These are phyloP conservation scores for Rhizopus arrhizus DNA, from an alignment of 371 early-diverging fungal genomes.

Conservation along the genomic window DNA sequence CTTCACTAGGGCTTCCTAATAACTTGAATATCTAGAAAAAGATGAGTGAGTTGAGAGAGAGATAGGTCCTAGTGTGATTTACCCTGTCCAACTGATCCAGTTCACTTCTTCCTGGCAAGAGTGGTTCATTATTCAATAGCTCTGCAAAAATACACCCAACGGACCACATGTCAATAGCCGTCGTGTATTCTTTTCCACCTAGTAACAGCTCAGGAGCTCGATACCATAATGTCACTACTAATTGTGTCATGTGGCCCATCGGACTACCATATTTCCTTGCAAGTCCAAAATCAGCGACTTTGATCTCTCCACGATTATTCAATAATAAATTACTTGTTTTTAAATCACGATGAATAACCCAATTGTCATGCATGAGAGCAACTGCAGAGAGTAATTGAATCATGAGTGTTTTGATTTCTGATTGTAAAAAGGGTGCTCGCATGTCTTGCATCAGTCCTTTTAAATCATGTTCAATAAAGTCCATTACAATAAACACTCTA, in stretches of 20 bases:
- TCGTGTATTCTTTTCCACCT: constrained; percentile 90
- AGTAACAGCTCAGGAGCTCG: constrained; percentile 98
- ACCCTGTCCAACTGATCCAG: constrained; percentile 81
- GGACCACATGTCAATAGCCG: constrained; percentile 98
- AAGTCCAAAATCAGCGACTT: constrained; percentile 88
- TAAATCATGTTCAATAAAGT: constrained; percentile 94
- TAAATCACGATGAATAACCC: constrained; percentile 97
- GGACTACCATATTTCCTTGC: constrained; percentile 81
- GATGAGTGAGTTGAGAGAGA: background rate
- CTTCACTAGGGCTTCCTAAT: constrained; percentile 71
- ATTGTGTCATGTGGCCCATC: constrained; percentile 73
- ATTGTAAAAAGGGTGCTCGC: constrained; percentile 77
- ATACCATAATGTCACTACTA: constrained; percentile 95
- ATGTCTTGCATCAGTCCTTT: constrained; percentile 88
- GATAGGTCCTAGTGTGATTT: background rate
- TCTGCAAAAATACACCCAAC: constrained; percentile 95
- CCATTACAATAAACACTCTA: constrained; percentile 96
- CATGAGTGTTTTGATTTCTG: constrained; percentile 93
- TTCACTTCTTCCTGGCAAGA: constrained; percentile 78
- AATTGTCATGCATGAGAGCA: constrained; percentile 89
- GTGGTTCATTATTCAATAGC: constrained; percentile 72
- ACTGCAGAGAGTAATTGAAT: constrained; percentile 85
- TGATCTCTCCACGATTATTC: constrained; percentile 82
- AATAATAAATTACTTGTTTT: constrained; percentile 96
- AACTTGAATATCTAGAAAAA: constrained; percentile 66